These are phyloP conservation scores for Ilex aquifolium DNA, from an alignment of 257 asterid species.

Conservation along the genomic window DNA sequence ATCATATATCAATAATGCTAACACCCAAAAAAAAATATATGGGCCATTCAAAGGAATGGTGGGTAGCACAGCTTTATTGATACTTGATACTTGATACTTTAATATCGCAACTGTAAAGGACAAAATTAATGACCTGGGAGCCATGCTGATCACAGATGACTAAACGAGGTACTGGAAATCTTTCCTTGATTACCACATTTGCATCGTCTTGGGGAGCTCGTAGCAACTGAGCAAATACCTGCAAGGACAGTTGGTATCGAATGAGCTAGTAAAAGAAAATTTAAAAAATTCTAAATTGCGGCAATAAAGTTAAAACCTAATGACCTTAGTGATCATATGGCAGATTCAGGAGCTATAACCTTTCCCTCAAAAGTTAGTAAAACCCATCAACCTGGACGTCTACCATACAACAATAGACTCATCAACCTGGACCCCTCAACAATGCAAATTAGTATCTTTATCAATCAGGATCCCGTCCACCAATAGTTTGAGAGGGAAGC, in stretches of 20 bases:
- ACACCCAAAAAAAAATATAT: too few species aligned
- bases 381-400: neutral
- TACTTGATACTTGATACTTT: too few species aligned
- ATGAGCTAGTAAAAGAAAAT: neutral
- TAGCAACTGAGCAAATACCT: conserved; percentile 86
- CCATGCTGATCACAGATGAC: conserved; percentile 96
- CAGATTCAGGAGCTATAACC: neutral
- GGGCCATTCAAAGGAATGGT: too few species aligned
- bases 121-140: conserved; percentile 61
- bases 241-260: conserved; percentile 13
- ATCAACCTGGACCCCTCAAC: neutral
- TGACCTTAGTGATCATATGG: neutral
- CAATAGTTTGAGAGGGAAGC: neutral
- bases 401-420: neutral
- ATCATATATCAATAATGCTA: too few species aligned
- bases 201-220: conserved; percentile 82
- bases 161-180: conserved; percentile 95
- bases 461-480: neutral
- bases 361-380: neutral
- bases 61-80: too few species aligned
- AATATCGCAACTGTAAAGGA: neutral
- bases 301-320: too few species aligned
- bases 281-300: neutral
- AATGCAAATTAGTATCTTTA: too few species aligned
- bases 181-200: conserved; percentile 56